These are phyloP conservation scores for Apocynum venetum DNA, from an alignment of 257 asterid genomes.

Conservation along the genomic window DNA sequence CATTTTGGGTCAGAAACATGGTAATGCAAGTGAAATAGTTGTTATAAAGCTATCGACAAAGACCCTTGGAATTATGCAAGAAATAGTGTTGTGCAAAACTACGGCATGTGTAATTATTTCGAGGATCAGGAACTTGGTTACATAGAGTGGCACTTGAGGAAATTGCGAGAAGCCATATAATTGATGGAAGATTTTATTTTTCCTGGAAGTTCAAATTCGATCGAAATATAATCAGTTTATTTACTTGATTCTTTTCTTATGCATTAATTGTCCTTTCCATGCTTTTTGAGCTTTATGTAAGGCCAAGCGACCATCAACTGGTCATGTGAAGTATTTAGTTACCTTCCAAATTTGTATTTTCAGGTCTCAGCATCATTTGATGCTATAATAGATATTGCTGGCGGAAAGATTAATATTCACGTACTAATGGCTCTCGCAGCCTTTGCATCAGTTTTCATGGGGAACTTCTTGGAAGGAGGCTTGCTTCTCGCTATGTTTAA, in stretches of 20 bases:
- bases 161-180: not conserved
- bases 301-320: not conserved
- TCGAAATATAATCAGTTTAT: not conserved
- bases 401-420: constrained; percentile 86
- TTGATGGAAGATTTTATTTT: not conserved
- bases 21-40: not conserved
- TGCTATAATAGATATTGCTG: constrained; percentile 78
- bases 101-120: not conserved
- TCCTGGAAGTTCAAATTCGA: not conserved
- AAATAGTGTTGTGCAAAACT: not conserved
- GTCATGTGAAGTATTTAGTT: not conserved
- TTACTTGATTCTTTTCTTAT: not conserved
- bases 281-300: not conserved
- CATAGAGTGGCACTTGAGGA: not conserved
- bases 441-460: constrained; percentile 93
- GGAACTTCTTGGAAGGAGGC: constrained; percentile 94
- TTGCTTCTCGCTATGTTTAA: constrained; percentile 95
- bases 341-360: constrained; percentile 10
- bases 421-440: constrained; percentile 99
- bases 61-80: not conserved
- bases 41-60: not conserved
- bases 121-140: not conserved
- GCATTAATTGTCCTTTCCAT: not conserved
- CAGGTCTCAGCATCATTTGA: constrained; percentile 90
- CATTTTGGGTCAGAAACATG: not conserved